Percentiles rank a stretch among this genome's conserved stretches.
Evolutionary conservation across 2,329 filamentous ascomycete genomes (phyloP).

Genomic region (Tolypocladium nubicola): DNA sequence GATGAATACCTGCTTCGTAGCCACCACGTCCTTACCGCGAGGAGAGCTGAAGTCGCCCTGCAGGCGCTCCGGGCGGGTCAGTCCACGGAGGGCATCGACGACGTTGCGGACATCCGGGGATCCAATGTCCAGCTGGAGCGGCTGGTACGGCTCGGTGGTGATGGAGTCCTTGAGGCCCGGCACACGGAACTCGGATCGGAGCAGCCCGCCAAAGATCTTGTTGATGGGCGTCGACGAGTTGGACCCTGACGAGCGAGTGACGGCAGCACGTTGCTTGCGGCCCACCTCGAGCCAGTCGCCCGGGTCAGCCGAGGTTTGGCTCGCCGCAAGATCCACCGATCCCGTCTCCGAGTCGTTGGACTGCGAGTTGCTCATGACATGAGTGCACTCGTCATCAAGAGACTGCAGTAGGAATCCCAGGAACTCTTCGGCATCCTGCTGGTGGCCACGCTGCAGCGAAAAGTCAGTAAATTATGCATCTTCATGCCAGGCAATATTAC

Average conservation of each 20-base stretch:
- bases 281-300: slow-evolving; percentile 85
- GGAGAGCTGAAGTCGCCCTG: slow-evolving; percentile 76
- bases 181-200: slow-evolving; percentile 81
- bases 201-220: slow-evolving; percentile 86
- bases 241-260: slow-evolving; percentile 77
- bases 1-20: slow-evolving; percentile 91
- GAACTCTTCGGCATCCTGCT: slow-evolving; percentile 97
- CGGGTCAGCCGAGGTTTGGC: slow-evolving; percentile 18
- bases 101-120: slow-evolving; percentile 82
- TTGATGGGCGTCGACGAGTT: slow-evolving; percentile 72
- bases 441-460: slow-evolving; percentile 64
- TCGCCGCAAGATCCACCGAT: slow-evolving; percentile 17
- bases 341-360: slow-evolving; percentile 32
- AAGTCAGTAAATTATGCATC: not conserved
- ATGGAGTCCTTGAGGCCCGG: slow-evolving; percentile 83
- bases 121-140: slow-evolving; percentile 89
- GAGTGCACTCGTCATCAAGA: slow-evolving; percentile 82
- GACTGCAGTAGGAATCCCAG: slow-evolving; percentile 86
- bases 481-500: slow-evolving; percentile 16
- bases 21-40: slow-evolving; percentile 63
- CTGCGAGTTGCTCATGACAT: slow-evolving; percentile 45
- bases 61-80: slow-evolving; percentile 76
- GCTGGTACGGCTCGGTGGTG: slow-evolving; percentile 87
- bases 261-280: slow-evolving; percentile 74
- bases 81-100: slow-evolving; percentile 73